Evolutionary conservation across 805 yeast genomes (phyloP).

Genomic region (Candida taoyuanica): DNA sequence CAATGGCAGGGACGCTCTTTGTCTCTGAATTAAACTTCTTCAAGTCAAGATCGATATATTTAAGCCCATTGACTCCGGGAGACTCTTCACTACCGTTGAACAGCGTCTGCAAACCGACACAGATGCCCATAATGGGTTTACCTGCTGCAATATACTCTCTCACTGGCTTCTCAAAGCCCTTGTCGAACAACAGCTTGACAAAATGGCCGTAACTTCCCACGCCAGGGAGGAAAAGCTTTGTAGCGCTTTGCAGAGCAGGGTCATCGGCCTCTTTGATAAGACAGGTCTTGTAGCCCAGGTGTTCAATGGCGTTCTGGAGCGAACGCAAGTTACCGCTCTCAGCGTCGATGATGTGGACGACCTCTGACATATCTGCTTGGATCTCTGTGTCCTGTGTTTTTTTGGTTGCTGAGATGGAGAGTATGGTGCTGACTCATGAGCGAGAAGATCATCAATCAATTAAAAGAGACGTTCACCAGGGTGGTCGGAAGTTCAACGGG

Average conservation of each 20-base stretch:
- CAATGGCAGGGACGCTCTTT: slow-evolving; percentile 94
- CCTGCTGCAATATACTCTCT: slow-evolving; percentile 67
- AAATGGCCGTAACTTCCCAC: slow-evolving; percentile 98
- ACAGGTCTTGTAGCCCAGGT: slow-evolving; percentile 64
- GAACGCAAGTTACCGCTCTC: slow-evolving; percentile 94
- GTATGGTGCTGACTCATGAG: neutral
- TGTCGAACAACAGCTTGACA: slow-evolving; percentile 58
- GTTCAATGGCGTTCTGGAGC: slow-evolving; percentile 76
- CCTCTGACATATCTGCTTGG: slow-evolving; percentile 19
- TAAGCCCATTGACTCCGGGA: slow-evolving; percentile 57
- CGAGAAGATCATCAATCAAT: neutral
- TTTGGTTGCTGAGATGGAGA: neutral
- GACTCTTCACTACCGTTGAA: slow-evolving; percentile 74
- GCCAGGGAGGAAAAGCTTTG: slow-evolving; percentile 78
- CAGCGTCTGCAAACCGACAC: slow-evolving; percentile 92
- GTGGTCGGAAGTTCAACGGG: neutral
- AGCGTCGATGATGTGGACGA: slow-evolving; percentile 74
- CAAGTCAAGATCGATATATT: slow-evolving; percentile 48
- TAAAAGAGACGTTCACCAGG: neutral
- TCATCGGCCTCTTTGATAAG: slow-evolving; percentile 58
- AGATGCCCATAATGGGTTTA: slow-evolving; percentile 89
- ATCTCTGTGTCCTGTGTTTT: neutral
- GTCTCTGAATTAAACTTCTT: slow-evolving; percentile 52
- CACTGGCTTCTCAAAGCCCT: slow-evolving; percentile 65
- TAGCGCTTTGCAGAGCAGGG: slow-evolving; percentile 44